A percentile compares a stretch with the other conserved stretches of the same genome.
These are phyloP conservation scores for Coelastrella sp. DNA, from an alignment of 139 green algal genomes.

Conservation along the genomic window DNA sequence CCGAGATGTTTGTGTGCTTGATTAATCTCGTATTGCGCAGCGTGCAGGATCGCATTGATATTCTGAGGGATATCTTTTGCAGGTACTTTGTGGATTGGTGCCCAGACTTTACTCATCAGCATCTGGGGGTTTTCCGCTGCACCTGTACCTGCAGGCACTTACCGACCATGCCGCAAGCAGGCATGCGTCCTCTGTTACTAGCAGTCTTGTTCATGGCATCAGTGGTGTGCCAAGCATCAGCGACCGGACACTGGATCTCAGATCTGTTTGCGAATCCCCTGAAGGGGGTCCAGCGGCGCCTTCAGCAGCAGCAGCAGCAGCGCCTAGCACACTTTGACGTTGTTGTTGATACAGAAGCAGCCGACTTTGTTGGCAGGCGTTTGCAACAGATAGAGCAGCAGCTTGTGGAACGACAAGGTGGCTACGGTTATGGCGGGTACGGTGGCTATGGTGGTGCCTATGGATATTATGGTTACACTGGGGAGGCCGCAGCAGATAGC, in stretches of 20 bases:
- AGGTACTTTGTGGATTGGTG: too few relatives aligned
- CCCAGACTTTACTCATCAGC: background rate
- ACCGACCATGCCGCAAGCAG: background rate
- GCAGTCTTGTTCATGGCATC: constrained; percentile 20
- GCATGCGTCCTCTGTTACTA: background rate
- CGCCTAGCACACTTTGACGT: background rate
- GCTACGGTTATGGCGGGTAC: constrained; percentile 5
- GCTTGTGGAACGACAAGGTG: background rate
- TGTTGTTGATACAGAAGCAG: background rate
- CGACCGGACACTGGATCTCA: background rate
- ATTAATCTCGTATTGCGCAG: too few relatives aligned
- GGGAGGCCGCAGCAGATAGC: background rate
- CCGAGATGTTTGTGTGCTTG: background rate
- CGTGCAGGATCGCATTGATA: too few relatives aligned
- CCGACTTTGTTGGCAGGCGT: background rate
- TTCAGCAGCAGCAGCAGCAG: constrained; percentile 21
- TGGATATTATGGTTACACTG: constrained; percentile 19
- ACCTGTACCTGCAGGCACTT: background rate
- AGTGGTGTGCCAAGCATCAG: background rate
- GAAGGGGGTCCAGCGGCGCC: background rate
- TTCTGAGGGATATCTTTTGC: too few relatives aligned
- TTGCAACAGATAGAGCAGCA: background rate
- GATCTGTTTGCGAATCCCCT: background rate
- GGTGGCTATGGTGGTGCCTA: constrained; percentile 7
- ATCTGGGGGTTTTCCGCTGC: background rate